Evolutionary conservation across 805 yeast species (phyloP), one percentile per base, ranked within the genome.

Genomic region (Saccharomyces cerevisiae): DNA sequence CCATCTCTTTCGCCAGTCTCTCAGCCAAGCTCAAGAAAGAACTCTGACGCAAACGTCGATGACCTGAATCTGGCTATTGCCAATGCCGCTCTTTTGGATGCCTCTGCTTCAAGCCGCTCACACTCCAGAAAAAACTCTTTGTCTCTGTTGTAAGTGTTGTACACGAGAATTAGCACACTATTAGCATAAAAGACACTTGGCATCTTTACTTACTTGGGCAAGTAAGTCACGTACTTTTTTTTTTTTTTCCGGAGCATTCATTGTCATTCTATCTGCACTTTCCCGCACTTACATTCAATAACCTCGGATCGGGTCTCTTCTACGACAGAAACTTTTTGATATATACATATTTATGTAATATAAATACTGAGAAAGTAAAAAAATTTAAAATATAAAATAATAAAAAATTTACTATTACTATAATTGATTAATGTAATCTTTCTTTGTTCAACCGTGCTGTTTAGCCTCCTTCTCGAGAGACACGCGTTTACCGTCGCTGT

Each of bases 1-100:
- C 83, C 84, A 62, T 70, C 79, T 57, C 76, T 83, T 48, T 82
- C 88, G 1, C 89, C 88, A 36, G 76, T 76, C 8, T 76, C 81
- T 3, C 66, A 61, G 49, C 63, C 70, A 32, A 41, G 57, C n/a
- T 59, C 70, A 27, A 66, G 71, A 61, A 66, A 67, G 55, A 68
- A 67, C 59, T 67, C 70, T 22, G 46, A 50, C 27, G 57, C 55
- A 22, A 55, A 57, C 41, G 55, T 49, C n/a, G 46, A 22, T 13
- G 51, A 47, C 27, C 26, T 52, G 31, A 52, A 46, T 8, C 28
- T 48, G 21, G 54, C 43, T n/a, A 28, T 46, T 8, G 50, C 54
- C 36, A 30, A 31, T 11, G 51, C 49, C 8, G 56, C 48, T 31
- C 29, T 36, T 17, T 36, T 36, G 43, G 43, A 21, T 41, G n/a